Evolutionary conservation across 805 yeast genomes (phyloP), one percentile per base, ranked within the genome.

Genomic region (Saccharomyces jurei): DNA sequence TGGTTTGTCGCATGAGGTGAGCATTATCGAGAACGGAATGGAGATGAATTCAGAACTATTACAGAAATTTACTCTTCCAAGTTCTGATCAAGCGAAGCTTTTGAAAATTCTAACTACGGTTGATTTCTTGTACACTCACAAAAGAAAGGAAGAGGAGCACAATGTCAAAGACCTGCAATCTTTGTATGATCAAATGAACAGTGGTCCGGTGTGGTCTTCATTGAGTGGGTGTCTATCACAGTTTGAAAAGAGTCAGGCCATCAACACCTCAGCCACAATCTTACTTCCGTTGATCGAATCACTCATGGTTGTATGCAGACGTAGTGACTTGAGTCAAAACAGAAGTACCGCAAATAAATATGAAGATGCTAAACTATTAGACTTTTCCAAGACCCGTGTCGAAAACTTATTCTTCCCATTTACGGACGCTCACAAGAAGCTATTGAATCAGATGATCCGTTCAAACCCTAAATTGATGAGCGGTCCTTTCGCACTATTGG

Each of bases 271-370:
- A 48, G 90, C 96, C 0, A 86, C 96, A 1, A 85, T 88, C 0
- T 71, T 91, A 26, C 74, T 92, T 26, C 97, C 98, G 0, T 70
- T 90, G 57, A 89, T 92, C 57, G 99, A 92, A 67, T 84, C 96
- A 0, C 75, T 94, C 54, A 89, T 94, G 96, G 96, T 92, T 50
- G 94, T 94, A n/a, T 90, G 96, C 71, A 91, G 91, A 64, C 95
- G 88, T 64, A 81, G 89, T 60, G 80, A 80, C 57, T 84, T 52
- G 11, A 49, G 57, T 82, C 46, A 79, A 77, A 32, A 48, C 3
- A 41, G 51, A 11, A 63, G 85, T 80, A 52, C 71, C 77, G 54
- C 84, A 75, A 58, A 52, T 13, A 84, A 81, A 62, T 86, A 79
- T 64, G 89, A 86, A 52, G 65, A 61, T 60, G 83, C 78, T 17